These are phyloP conservation scores for Vachellia collinsii DNA, from an alignment of 306 rosid species.

Conservation along the genomic window DNA sequence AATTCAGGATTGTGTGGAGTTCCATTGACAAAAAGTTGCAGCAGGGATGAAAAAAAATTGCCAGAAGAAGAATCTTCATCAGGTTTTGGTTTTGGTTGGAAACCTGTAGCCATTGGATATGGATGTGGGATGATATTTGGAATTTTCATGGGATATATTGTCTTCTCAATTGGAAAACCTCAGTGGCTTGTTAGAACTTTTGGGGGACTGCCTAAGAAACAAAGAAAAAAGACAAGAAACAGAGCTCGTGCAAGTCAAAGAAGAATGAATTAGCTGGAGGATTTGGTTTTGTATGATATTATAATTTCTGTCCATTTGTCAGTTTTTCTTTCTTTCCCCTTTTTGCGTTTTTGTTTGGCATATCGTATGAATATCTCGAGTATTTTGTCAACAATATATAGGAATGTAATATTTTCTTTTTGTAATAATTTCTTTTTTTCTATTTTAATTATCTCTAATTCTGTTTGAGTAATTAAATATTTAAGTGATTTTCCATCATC, in stretches of 20 bases:
- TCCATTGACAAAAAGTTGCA: conserved; percentile 23
- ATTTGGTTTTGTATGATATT: not conserved
- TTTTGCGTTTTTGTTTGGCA: not conserved
- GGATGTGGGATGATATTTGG: conserved; percentile 36
- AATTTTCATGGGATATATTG: not conserved
- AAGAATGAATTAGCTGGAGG: not conserved
- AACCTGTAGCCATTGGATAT: conserved; percentile 29
- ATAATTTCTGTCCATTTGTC: not conserved
- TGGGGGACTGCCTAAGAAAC: not conserved
- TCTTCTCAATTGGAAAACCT: not conserved
- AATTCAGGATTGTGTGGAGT: conserved; percentile 30
- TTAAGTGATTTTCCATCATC: no score
- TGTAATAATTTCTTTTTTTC: no score
- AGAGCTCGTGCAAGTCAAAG: not conserved
- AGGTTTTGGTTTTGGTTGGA: conserved; percentile 17
- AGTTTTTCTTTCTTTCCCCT: not conserved
- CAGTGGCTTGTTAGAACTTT: not conserved
- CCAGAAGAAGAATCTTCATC: not conserved
- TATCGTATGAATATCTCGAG: no score
- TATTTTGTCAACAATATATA: no score
- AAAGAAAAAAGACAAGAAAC: not conserved
- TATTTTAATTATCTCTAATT: no score
- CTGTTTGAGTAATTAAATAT: no score
- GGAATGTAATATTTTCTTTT: no score
- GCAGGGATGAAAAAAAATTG: not conserved